Evolutionary conservation across 352 stramenopile species (phyloP).

Genomic region (Phytophthora fragariae): DNA sequence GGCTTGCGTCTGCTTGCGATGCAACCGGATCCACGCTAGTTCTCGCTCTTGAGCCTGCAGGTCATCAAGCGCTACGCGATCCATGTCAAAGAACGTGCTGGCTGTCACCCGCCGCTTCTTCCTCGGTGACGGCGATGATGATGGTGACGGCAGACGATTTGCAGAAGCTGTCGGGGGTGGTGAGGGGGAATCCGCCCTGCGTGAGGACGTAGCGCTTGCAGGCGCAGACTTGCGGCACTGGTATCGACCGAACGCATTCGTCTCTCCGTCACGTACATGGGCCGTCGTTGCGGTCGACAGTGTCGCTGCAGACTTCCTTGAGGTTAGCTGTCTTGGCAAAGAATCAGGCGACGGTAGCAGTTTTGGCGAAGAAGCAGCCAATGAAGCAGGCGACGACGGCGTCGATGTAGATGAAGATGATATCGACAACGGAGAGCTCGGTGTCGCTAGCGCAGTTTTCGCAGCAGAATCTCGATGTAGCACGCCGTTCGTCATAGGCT

Average conservation of each 20-base stretch:
- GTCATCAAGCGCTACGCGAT: slow-evolving; percentile 40
- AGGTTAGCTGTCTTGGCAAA: slow-evolving; percentile 10
- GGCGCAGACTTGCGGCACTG: slow-evolving; percentile 28
- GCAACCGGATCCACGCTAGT: slow-evolving; percentile 41
- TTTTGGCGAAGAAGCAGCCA: slow-evolving; percentile 17
- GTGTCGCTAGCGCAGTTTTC: not conserved
- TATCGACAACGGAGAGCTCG: slow-evolving; percentile 1
- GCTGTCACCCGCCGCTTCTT: slow-evolving; percentile 27
- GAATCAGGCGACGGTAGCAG: slow-evolving; percentile 17
- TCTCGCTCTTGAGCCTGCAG: slow-evolving; percentile 53
- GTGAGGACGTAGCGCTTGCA: not conserved
- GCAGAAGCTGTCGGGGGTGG: not conserved
- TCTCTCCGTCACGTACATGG: slow-evolving; percentile 14
- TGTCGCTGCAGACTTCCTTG: slow-evolving; percentile 8
- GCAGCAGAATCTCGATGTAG: not conserved
- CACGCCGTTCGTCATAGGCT: slow-evolving; percentile 1
- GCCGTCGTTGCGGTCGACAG: not conserved
- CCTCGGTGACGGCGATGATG: slow-evolving; percentile 20
- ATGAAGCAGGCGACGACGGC: slow-evolving; percentile 21
- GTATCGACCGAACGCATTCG: slow-evolving; percentile 13
- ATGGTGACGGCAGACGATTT: slow-evolving; percentile 6
- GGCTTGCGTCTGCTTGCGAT: slow-evolving; percentile 36
- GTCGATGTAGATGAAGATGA: slow-evolving; percentile 16
- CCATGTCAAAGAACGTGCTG: slow-evolving; percentile 26
- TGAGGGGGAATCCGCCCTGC: not conserved